Base-by-base conservation (phyloP, 139 green algal species). In the Closterium sp. region DNA sequence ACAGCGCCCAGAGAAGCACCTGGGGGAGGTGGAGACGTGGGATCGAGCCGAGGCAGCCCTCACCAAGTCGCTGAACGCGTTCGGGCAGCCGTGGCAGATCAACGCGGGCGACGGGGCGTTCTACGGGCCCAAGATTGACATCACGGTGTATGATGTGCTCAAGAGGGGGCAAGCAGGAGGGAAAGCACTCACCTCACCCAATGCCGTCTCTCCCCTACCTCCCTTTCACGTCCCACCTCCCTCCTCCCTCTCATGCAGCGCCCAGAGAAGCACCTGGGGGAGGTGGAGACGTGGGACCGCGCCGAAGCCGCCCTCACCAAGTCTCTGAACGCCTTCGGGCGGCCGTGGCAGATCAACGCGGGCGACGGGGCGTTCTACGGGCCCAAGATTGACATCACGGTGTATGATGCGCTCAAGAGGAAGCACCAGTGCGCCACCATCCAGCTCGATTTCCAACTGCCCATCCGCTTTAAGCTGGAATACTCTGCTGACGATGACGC, bases 301-400 rank as follows among this genome's bases (percentile, higher is more conserved):
- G 98, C 97, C 7, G 98, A 99, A 95, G 92, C 70, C 31, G 96
- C 98, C 50, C 96, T 99, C 11, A 95, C 94, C 38, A 94, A 97
- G 3, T 97, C 97, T 50, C 96, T 99, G 10, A 96, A 99, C 93
- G 79, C 42, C 28, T 97, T 93, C 4, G 97, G 98, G 22, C 94
- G 92, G 10, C 88, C 93, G 17, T 98, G 97, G 97, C 93, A 97
- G 92, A 34, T 93, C 84, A 99, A 99, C 96, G 95, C 95, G 31
- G 98, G 93, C 9, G 98, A 99, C 92, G 98, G 98, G 50, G 98
- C 98, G 11, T 99, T 99, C 95, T 99, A 99, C 94, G 98, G 97
- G 85, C 97, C 97, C 85, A 99, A 99, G 95, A 98, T 98, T 90
- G 97, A 98, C 96, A 98, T 98, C 96, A 97, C 96, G 30, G 97